These are phyloP conservation scores for Trichomonascaceae sp. DNA, from an alignment of 1,139 yeast genomes.

Conservation along the genomic window DNA sequence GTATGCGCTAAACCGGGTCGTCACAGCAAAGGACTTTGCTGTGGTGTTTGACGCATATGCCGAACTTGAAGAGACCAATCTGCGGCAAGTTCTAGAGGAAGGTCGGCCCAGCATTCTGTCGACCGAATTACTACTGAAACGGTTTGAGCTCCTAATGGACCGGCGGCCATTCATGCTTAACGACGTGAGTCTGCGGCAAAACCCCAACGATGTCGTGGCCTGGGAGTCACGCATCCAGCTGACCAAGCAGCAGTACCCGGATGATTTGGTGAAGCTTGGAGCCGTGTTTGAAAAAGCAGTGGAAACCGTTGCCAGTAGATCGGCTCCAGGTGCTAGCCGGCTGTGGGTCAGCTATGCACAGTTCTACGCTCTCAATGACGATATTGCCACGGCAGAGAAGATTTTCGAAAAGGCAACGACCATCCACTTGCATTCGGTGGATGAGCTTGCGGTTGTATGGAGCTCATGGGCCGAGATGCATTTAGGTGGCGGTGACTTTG, in stretches of 20 bases:
- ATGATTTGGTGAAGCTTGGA: conserved; percentile 22
- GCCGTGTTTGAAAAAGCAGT: conserved; percentile 56
- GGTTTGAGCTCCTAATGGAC: conserved; percentile 44
- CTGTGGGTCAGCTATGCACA: conserved; percentile 64
- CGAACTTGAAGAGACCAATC: conserved; percentile 50
- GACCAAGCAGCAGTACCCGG: conserved; percentile 21
- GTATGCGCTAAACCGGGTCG: conserved; percentile 32
- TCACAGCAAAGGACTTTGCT: conserved; percentile 51
- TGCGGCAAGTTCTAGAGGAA: conserved; percentile 14
- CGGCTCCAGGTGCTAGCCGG: conserved; percentile 30
- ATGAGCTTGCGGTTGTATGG: conserved; percentile 59
- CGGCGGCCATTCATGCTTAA: conserved; percentile 44
- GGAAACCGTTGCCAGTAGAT: conserved; percentile 49
- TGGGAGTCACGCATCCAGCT: conserved; percentile 56
- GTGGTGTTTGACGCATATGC: conserved; percentile 49
- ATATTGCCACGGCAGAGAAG: conserved; percentile 41
- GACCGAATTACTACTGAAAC: conserved; percentile 31
- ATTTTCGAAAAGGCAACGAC: conserved; percentile 54
- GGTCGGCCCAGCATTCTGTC: conserved; percentile 5
- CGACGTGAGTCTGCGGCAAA: conserved; percentile 53
- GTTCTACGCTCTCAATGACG: conserved; percentile 42
- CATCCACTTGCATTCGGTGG: conserved; percentile 51
- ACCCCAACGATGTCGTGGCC: conserved; percentile 45
- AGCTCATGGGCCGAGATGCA: conserved; percentile 62
- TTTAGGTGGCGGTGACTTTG: conserved; percentile 36